Evolutionary conservation across 495 filamentous ascomycete genomes (phyloP).

Genomic region (Clavariopsis aquatica): DNA sequence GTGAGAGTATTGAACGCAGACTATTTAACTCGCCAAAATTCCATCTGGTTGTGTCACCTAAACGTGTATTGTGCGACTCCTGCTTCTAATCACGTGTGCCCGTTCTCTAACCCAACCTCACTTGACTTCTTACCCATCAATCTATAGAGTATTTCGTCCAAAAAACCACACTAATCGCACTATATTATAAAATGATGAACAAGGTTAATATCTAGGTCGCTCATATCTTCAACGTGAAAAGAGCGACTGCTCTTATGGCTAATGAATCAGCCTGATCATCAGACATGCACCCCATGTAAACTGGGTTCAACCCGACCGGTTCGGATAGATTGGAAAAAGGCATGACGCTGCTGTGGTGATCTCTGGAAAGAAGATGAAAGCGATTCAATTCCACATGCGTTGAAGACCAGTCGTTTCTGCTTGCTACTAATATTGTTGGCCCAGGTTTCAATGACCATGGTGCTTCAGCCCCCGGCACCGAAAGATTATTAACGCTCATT

Average conservation of each 20-base stretch:
- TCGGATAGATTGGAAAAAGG: constrained; percentile 58
- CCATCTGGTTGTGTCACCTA: no score
- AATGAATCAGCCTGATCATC: constrained; percentile 43
- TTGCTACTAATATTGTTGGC: constrained; percentile 54
- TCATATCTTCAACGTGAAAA: constrained; percentile 59
- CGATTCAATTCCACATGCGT: constrained; percentile 55
- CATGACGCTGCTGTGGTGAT: constrained; percentile 55
- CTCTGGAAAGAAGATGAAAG: constrained; percentile 53
- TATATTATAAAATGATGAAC: constrained; percentile 35
- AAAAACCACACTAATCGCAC: constrained; percentile 2
- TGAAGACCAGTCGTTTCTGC: constrained; percentile 52
- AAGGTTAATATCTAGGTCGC: constrained; percentile 54
- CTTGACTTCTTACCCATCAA: background rate
- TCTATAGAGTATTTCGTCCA: background rate
- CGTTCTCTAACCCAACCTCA: background rate
- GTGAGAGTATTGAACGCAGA: no score
- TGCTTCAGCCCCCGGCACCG: constrained; percentile 35
- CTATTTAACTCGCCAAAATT: no score
- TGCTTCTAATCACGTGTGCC: background rate
- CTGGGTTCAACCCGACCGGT: constrained; percentile 58
- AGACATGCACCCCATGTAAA: constrained; percentile 62
- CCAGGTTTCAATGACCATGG: constrained; percentile 54
- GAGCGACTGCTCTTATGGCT: constrained; percentile 54
- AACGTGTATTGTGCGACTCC: background rate
- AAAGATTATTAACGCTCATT: constrained; percentile 31